A percentile compares a stretch with the other conserved stretches of the same genome.
phyloP scores from a whole-genome alignment of 768 basidiomycete species.

The Lyophyllum atratum region DNA sequence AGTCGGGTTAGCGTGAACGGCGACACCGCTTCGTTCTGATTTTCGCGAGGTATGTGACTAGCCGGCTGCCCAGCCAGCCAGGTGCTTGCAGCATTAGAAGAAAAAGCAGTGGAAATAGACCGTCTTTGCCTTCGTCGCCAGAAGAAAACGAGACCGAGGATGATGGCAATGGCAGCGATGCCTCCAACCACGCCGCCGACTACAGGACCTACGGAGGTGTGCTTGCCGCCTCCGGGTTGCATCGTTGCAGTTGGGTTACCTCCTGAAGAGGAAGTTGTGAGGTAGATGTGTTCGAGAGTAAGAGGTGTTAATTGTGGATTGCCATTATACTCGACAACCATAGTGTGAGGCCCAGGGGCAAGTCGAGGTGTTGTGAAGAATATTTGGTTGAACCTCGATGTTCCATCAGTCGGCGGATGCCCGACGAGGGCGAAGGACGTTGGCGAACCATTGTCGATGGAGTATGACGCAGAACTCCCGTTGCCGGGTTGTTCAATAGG shows the following conservation, averaged over 20 bases:
- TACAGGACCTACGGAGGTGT: neutral
- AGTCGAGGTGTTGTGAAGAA: conserved; percentile 13
- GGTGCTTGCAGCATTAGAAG: too few relatives aligned
- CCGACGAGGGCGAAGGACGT: conserved; percentile 2
- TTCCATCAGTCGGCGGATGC: neutral
- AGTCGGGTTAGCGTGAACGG: too few relatives aligned
- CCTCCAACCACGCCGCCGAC: neutral
- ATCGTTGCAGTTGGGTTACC: neutral
- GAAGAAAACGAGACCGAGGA: neutral
- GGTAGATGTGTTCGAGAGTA: conserved; percentile 3
- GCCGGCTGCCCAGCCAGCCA: too few relatives aligned
- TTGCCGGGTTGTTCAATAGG: neutral
- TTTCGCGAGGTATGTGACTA: too few relatives aligned
- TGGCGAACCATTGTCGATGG: conserved; percentile 7
- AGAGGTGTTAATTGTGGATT: conserved; percentile 1
- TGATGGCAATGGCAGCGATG: neutral
- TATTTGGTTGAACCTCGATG: neutral
- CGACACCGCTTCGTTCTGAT: too few relatives aligned
- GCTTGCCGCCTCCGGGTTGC: neutral
- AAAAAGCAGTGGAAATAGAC: neutral
- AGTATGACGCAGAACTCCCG: neutral
- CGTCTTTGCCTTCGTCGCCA: neutral
- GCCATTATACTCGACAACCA: conserved; percentile 9
- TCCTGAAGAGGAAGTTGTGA: neutral
- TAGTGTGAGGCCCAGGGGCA: neutral